Percentiles rank a stretch among this genome's conserved stretches.
These are phyloP conservation scores for Haematococcus sp. DNA, from an alignment of 139 green algal species.

Conservation along the genomic window DNA sequence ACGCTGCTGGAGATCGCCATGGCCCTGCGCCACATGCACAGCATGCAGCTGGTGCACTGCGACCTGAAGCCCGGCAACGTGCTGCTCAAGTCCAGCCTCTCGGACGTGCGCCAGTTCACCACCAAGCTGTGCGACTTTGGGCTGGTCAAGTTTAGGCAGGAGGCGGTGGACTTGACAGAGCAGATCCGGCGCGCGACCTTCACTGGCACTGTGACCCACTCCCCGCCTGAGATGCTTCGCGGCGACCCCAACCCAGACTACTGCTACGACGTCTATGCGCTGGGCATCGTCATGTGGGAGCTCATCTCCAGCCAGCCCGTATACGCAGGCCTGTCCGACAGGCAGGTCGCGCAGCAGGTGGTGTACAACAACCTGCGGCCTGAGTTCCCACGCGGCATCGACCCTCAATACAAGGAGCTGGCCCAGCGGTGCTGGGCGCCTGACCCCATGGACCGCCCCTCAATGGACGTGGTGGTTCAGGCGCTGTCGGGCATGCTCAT, in stretches of 20 bases:
- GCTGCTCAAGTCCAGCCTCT: constrained; percentile 41
- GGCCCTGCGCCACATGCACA: constrained; percentile 57
- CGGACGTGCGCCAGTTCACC: constrained; percentile 39
- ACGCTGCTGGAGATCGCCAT: constrained; percentile 45
- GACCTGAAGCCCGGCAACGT: constrained; percentile 74
- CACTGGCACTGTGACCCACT: constrained; percentile 28
- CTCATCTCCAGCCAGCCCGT: background rate
- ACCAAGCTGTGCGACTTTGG: constrained; percentile 71
- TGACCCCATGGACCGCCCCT: constrained; percentile 2
- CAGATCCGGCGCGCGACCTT: constrained; percentile 13
- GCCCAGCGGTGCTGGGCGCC: constrained; percentile 14
- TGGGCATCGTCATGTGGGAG: constrained; percentile 30
- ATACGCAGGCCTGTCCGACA: background rate
- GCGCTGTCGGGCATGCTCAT: constrained; percentile 10
- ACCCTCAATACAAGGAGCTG: constrained; percentile 15
- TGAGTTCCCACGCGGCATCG: constrained; percentile 1
- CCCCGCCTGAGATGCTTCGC: constrained; percentile 25
- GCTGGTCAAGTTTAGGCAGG: constrained; percentile 29
- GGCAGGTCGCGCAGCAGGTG: constrained; percentile 23
- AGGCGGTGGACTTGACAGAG: background rate
- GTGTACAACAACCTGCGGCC: constrained; percentile 17
- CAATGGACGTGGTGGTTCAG: constrained; percentile 10
- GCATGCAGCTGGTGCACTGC: constrained; percentile 50
- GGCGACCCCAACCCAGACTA: constrained; percentile 13
- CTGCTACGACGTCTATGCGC: constrained; percentile 22